These are phyloP conservation scores for Suillus clintonianus DNA, from an alignment of 768 basidiomycete genomes.

Conservation along the genomic window DNA sequence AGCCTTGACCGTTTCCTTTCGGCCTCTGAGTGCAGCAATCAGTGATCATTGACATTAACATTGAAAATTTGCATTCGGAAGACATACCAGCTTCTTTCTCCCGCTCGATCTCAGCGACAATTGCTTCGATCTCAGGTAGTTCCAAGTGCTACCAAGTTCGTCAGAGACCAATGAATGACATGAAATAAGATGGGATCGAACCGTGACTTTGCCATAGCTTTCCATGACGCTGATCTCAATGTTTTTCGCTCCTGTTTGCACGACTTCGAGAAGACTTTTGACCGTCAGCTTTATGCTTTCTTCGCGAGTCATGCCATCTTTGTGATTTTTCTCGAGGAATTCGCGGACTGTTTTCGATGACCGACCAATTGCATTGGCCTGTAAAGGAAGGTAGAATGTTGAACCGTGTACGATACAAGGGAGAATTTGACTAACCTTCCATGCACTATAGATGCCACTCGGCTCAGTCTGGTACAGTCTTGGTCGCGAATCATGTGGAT, in stretches of 20 bases:
- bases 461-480: constrained; percentile 97
- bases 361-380: constrained; percentile 98
- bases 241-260: constrained; percentile 99
- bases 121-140: constrained; percentile 83
- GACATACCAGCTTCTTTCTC: constrained; percentile 92
- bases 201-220: constrained; percentile 89
- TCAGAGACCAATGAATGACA: background rate
- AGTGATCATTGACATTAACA: background rate
- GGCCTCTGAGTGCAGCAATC: constrained; percentile 61
- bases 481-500: constrained; percentile 86
- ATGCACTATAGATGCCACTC: constrained; percentile 95
- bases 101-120: constrained; percentile 90
- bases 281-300: constrained; percentile 94
- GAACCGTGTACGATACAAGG: background rate
- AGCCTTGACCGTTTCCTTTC: constrained; percentile 90
- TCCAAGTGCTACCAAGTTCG: constrained; percentile 45
- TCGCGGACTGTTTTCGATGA: constrained; percentile 98
- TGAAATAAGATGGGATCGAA: constrained; percentile 37
- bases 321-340: constrained; percentile 97
- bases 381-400: background rate
- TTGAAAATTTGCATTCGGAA: background rate
- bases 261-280: constrained; percentile 94
- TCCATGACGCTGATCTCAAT: constrained; percentile 99
- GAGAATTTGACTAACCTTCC: constrained; percentile 71
- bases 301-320: constrained; percentile 83